Base-by-base conservation (phyloP, 768 basidiomycete genomes). In the Boletus barrowsii region DNA sequence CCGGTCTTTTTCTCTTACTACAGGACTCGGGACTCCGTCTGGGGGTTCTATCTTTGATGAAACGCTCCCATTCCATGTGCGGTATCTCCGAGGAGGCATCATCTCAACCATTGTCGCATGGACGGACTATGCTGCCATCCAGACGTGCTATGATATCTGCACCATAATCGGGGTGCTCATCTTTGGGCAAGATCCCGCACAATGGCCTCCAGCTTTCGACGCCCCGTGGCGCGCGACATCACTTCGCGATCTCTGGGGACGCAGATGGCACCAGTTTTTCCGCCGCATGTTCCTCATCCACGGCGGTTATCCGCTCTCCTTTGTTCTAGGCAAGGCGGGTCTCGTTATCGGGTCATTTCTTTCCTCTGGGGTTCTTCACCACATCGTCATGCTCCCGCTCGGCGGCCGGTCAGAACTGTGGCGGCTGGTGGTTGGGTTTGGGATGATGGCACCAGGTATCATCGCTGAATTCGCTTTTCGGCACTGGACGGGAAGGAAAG, bases 221-320 rank as follows among this genome's bases (percentile, higher is more conserved):
- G 22, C 49, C 10, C 49, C 41, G 9, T 51, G 49, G 49, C 7
- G 49, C 11, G 49, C 49, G 11, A 51, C 49, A 17, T 51, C 49
- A 6, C 4, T 51, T 15, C 14, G 6, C 15, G 49, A 51, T 26
- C 26, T 51, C 5, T 51, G 41, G 49, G 49, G 49, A 33, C 49
- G 18, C 40, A 20, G 40, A 41, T 41, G 20, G 40, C 40, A 41
- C 11, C 40, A 41, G 18, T 43, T 26, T 5, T 29, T 36, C 32
- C 49, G 49, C 33, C 49, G 33, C 42, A 26, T 24, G 11, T 43
- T 51, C 24, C 10, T 51, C 22, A 6, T 51, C 11, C 40, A 35
- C 4, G 41, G 49, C 2, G 33, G 49, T 5, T 50, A 42, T n/a
- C 41, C 49, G 5, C 22, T 36, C 15, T n/a, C 42, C 5, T 35